These are phyloP conservation scores for Heliamphora pulchella DNA, from an alignment of 179 eudicot genomes.

Conservation along the genomic window DNA sequence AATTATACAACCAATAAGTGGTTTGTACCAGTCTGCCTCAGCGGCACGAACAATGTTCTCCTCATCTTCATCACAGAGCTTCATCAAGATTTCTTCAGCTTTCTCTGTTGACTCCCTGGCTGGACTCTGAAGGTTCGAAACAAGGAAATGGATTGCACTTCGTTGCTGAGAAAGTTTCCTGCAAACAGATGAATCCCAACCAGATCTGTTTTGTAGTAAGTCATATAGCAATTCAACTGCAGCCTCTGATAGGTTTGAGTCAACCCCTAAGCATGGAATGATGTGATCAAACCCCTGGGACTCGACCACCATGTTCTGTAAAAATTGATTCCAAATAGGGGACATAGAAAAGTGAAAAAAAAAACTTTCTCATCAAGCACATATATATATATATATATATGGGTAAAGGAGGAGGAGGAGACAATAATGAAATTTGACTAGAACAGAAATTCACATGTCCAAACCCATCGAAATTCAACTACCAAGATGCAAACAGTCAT, in stretches of 20 bases:
- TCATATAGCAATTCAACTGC: constrained; percentile 33
- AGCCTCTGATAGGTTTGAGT: constrained; percentile 25
- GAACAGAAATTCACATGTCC: neutral
- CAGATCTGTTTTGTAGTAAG: constrained; percentile 25
- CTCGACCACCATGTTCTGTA: constrained; percentile 29
- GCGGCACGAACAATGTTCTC: constrained; percentile 30
- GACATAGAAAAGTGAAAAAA: constrained; percentile 4
- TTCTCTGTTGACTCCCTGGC: constrained; percentile 19
- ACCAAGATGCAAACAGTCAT: neutral
- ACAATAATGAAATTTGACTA: neutral
- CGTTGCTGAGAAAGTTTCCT: constrained; percentile 27
- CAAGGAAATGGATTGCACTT: constrained; percentile 24
- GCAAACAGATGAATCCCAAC: constrained; percentile 24
- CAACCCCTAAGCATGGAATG: constrained; percentile 27
- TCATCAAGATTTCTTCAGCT: constrained; percentile 31
- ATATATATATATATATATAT: neutral
- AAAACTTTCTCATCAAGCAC: neutral
- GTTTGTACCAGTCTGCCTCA: constrained; percentile 34
- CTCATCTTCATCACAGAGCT: constrained; percentile 35
- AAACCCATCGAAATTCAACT: neutral
- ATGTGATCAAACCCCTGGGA: constrained; percentile 25
- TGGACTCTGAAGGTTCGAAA: constrained; percentile 18
- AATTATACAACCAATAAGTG: constrained; percentile 25
- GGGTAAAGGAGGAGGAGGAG: neutral
- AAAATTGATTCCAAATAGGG: neutral